A percentile compares a stretch with the other conserved stretches of the same genome.
Evolutionary conservation across 2,329 filamentous ascomycete genomes (phyloP).

Genomic region (Pseudogymnoascus sp.): DNA sequence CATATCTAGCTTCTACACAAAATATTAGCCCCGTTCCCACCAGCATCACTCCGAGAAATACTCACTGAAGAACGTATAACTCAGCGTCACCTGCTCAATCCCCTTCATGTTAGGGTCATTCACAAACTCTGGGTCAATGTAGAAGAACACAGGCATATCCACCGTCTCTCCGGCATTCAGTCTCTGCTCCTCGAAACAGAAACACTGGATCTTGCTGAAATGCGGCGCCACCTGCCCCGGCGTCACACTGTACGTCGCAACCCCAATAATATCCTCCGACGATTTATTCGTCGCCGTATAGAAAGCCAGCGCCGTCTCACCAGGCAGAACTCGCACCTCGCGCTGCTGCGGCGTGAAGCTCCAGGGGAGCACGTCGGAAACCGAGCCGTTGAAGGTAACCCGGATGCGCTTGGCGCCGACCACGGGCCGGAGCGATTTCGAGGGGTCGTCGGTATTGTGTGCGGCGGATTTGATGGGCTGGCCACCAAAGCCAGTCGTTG

Average conservation of each 20-base stretch:
- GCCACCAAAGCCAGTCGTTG: slow-evolving; percentile 84
- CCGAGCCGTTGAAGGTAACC: slow-evolving; percentile 92
- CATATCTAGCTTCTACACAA: slow-evolving; percentile 66
- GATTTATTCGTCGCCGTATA: slow-evolving; percentile 94
- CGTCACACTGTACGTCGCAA: slow-evolving; percentile 95
- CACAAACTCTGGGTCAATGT: slow-evolving; percentile 90
- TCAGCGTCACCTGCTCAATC: slow-evolving; percentile 90
- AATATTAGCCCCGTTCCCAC: slow-evolving; percentile 29
- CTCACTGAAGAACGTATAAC: slow-evolving; percentile 98
- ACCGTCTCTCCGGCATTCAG: slow-evolving; percentile 93
- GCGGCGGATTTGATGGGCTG: slow-evolving; percentile 78
- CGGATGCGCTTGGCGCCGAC: slow-evolving; percentile 75
- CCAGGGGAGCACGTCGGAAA: slow-evolving; percentile 93
- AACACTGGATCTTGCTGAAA: slow-evolving; percentile 99
- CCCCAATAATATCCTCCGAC: slow-evolving; percentile 88
- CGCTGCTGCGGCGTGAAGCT: slow-evolving; percentile 96
- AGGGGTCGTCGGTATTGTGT: slow-evolving; percentile 57
- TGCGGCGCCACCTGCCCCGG: slow-evolving; percentile 93
- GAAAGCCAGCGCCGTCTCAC: slow-evolving; percentile 93
- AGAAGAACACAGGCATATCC: slow-evolving; percentile 99
- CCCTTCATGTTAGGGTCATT: slow-evolving; percentile 88
- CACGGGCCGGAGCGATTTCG: slow-evolving; percentile 71
- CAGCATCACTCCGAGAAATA: slow-evolving; percentile 18
- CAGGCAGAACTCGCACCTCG: slow-evolving; percentile 88
- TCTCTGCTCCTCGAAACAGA: slow-evolving; percentile 93